These are phyloP conservation scores for Populus davidiana DNA, from an alignment of 345 rosid genomes.

Conservation along the genomic window DNA sequence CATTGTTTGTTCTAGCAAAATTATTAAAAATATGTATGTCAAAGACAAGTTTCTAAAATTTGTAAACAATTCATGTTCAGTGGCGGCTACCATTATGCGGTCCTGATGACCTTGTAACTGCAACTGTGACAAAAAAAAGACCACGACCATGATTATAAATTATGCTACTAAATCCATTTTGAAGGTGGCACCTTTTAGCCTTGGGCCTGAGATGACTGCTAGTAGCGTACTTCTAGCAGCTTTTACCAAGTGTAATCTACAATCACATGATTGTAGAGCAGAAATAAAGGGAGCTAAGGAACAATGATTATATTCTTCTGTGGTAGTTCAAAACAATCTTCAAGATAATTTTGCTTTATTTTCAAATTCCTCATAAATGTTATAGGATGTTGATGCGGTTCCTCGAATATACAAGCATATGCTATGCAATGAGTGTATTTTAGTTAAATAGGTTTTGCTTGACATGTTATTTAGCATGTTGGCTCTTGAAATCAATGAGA, in stretches of 20 bases:
- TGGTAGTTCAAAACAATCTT: too few species aligned
- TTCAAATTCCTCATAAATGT: too few species aligned
- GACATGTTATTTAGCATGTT: neutral
- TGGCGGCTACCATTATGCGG: neutral
- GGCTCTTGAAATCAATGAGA: neutral
- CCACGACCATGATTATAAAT: neutral
- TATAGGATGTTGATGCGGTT: too few species aligned
- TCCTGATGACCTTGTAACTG: neutral
- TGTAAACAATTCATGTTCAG: neutral
- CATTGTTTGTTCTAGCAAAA: neutral
- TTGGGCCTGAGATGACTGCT: neutral
- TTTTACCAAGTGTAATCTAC: neutral
- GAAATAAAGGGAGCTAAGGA: neutral
- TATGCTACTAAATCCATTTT: neutral
- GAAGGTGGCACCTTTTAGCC: neutral
- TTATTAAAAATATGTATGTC: neutral
- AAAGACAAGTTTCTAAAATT: neutral
- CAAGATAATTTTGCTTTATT: too few species aligned
- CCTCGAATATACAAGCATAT: neutral
- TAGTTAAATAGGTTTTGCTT: neutral
- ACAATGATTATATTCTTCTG: neutral
- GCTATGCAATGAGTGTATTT: neutral
- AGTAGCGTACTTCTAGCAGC: neutral
- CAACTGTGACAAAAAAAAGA: neutral
- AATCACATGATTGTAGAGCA: neutral